Conservation (phyloP, 2,329 filamentous ascomycete genomes). For the Juglanconis juglandina region DNA sequence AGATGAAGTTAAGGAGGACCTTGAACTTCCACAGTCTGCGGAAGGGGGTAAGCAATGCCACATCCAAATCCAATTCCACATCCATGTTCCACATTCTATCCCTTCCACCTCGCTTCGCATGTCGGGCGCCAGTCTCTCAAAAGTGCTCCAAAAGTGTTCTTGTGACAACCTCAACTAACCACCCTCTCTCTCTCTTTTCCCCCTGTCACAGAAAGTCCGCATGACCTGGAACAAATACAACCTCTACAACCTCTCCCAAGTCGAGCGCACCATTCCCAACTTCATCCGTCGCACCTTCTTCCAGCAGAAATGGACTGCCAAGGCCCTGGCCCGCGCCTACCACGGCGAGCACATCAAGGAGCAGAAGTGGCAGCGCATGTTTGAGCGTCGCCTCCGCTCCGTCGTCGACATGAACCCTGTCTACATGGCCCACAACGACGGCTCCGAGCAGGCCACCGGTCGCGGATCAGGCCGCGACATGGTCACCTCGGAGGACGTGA, state of each 20-base stretch:
- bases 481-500: constrained; percentile 12
- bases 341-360: constrained; percentile 94
- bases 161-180: background rate
- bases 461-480: constrained; percentile 68
- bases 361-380: constrained; percentile 91
- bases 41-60: constrained; percentile 52
- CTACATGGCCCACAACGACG: constrained; percentile 78
- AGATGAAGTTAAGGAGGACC: constrained; percentile 52
- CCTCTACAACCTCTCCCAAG: constrained; percentile 73
- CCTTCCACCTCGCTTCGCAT: background rate
- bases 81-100: constrained; percentile 6
- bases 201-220: constrained; percentile 69
- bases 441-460: constrained; percentile 77
- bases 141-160: background rate
- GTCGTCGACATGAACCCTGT: constrained; percentile 80
- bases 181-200: background rate
- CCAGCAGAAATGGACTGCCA: constrained; percentile 97
- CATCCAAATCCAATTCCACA: background rate
- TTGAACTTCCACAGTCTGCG: constrained; percentile 65
- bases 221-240: constrained; percentile 98
- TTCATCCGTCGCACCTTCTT: constrained; percentile 68
- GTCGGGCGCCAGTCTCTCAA: background rate
- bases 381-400: constrained; percentile 73
- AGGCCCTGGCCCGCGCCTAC: constrained; percentile 78
- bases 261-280: constrained; percentile 15